Conservation (phyloP, 2,329 filamentous ascomycete genomes). For the Bipolaris zeicola region DNA sequence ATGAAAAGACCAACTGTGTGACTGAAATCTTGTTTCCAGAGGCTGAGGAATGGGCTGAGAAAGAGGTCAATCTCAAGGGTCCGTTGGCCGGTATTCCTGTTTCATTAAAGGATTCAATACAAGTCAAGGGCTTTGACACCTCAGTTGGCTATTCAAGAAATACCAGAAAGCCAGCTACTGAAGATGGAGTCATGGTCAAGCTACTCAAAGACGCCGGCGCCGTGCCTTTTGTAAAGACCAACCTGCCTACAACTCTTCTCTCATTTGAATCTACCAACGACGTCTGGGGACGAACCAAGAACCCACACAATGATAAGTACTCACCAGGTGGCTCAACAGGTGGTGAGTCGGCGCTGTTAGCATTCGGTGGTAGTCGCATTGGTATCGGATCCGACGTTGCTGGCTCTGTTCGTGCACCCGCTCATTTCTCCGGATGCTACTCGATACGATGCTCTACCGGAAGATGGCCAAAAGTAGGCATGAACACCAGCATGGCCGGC, state of each 20-base stretch:
- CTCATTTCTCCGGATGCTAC: conserved; percentile 90
- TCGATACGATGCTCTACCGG: conserved; percentile 85
- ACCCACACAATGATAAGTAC: conserved; percentile 83
- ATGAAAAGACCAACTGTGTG: conserved; percentile 84
- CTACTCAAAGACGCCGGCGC: conserved; percentile 87
- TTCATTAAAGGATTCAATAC: conserved; percentile 77
- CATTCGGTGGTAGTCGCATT: conserved; percentile 79
- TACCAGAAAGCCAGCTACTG: conserved; percentile 66
- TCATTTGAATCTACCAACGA: conserved; percentile 82
- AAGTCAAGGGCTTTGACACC: conserved; percentile 81
- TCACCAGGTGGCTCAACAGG: conserved; percentile 89
- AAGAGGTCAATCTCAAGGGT: conserved; percentile 72
- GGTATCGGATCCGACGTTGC: conserved; percentile 92
- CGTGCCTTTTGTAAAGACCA: conserved; percentile 91
- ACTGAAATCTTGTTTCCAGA: conserved; percentile 84
- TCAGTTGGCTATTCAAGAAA: conserved; percentile 80
- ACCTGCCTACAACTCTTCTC: conserved; percentile 82
- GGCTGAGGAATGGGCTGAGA: conserved; percentile 72
- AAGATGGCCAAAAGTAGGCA: conserved; percentile 84
- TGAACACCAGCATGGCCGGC: conserved; percentile 86
- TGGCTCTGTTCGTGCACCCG: conserved; percentile 83
- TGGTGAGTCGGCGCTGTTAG: conserved; percentile 81
- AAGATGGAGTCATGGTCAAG: conserved; percentile 75
- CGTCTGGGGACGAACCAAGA: conserved; percentile 81
- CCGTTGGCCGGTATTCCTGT: conserved; percentile 87